These are phyloP conservation scores for Aspergillus kassunensis DNA, from an alignment of 495 filamentous ascomycete species.

Conservation along the genomic window DNA sequence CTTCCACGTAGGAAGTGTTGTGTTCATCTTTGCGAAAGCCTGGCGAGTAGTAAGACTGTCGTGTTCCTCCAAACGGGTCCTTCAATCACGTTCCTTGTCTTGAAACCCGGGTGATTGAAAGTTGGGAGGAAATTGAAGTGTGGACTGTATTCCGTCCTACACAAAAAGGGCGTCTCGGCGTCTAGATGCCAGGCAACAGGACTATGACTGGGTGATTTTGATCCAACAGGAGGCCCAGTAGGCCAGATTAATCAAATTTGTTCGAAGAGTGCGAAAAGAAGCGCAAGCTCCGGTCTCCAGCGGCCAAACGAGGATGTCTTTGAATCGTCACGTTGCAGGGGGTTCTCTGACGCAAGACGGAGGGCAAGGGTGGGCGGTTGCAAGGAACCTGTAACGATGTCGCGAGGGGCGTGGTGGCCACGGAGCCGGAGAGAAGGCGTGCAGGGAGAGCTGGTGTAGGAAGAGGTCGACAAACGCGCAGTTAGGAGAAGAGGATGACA, in stretches of 20 bases:
- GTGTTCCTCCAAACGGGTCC: conserved; percentile 18
- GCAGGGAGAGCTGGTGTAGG: conserved; percentile 14
- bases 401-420: conserved; percentile 21
- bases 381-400: conserved; percentile 19
- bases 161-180: conserved; percentile 19
- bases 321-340: conserved; percentile 27
- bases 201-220: conserved; percentile 11
- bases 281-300: conserved; percentile 26
- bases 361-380: conserved; percentile 24
- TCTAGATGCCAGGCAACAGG: too few relatives aligned
- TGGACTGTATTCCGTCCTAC: conserved; percentile 5
- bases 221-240: conserved; percentile 6
- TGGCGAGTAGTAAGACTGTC: conserved; percentile 19
- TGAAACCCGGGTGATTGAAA: neutral
- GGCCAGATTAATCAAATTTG: conserved; percentile 14
- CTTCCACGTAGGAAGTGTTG: conserved; percentile 47
- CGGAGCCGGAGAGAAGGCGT: conserved; percentile 21
- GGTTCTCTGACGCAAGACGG: conserved; percentile 30
- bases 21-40: conserved; percentile 35
- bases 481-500: conserved; percentile 11
- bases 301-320: conserved; percentile 24
- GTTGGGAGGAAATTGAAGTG: neutral
- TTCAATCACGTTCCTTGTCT: neutral
- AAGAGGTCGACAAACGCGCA: conserved; percentile 18
- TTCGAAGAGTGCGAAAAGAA: conserved; percentile 2